Conservation (phyloP, 2,329 filamentous ascomycete species). For the Coniella lustricola region DNA sequence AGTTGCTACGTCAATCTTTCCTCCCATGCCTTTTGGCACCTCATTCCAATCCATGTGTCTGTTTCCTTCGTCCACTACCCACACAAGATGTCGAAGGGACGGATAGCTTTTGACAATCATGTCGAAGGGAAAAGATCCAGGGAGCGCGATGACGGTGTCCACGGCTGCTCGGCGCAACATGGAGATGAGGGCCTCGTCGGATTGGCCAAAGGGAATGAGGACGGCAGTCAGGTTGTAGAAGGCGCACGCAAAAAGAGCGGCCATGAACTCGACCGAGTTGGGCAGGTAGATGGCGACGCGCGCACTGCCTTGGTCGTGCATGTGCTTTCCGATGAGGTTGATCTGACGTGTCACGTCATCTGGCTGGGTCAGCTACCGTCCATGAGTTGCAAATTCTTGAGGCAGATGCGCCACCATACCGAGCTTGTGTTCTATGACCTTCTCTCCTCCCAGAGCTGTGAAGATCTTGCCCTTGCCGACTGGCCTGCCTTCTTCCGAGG, state of each 20-base stretch:
- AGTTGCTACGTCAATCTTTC: slow-evolving; percentile 72
- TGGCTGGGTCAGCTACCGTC: slow-evolving; percentile 23
- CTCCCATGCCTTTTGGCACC: slow-evolving; percentile 68
- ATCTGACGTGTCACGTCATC: slow-evolving; percentile 78
- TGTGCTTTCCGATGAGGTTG: slow-evolving; percentile 73
- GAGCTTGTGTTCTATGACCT: slow-evolving; percentile 64
- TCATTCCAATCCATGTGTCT: slow-evolving; percentile 94
- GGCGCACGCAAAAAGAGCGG: slow-evolving; percentile 75
- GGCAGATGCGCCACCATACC: slow-evolving; percentile 31
- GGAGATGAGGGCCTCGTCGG: slow-evolving; percentile 59
- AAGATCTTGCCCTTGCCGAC: slow-evolving; percentile 63
- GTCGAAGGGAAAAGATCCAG: slow-evolving; percentile 79
- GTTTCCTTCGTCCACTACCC: slow-evolving; percentile 88
- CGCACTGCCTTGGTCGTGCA: slow-evolving; percentile 63
- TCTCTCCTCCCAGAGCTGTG: slow-evolving; percentile 71
- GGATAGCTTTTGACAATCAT: slow-evolving; percentile 62
- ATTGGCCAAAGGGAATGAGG: slow-evolving; percentile 74
- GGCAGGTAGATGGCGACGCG: slow-evolving; percentile 85
- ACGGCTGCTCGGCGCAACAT: slow-evolving; percentile 68
- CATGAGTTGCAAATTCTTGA: no score
- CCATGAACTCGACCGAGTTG: slow-evolving; percentile 84
- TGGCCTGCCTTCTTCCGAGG: slow-evolving; percentile 54
- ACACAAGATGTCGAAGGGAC: slow-evolving; percentile 70
- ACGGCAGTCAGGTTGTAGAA: slow-evolving; percentile 86
- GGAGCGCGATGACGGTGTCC: slow-evolving; percentile 76